phyloP scores from a whole-genome alignment of 495 filamentous ascomycete genomes.

The Aspergillus steynii region DNA sequence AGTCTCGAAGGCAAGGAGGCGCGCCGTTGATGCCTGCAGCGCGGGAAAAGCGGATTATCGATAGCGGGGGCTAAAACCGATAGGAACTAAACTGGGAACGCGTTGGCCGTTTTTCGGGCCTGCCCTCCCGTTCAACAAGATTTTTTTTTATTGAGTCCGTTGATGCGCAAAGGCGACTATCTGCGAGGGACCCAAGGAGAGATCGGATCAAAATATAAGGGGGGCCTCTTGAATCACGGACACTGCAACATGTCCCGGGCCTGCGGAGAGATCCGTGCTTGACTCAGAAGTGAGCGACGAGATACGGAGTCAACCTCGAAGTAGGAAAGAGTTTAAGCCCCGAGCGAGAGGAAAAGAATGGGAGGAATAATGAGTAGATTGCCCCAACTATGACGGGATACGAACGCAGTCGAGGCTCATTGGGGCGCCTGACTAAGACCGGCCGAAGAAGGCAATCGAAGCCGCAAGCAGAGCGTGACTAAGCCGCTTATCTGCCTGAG shows the following conservation, averaged over 20 bases:
- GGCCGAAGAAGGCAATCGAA: conserved; percentile 30
- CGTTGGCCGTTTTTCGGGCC: not conserved
- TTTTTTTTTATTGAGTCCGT: not conserved
- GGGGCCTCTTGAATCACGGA: not conserved
- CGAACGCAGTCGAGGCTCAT: not conserved
- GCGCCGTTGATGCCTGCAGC: conserved; percentile 1
- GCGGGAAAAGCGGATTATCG: conserved; percentile 17
- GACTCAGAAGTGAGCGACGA: conserved; percentile 32
- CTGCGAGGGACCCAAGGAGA: not conserved
- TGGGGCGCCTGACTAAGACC: not conserved
- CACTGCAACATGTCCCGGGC: not conserved
- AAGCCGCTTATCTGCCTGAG: not conserved
- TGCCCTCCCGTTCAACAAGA: not conserved
- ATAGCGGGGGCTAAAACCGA: conserved; percentile 27
- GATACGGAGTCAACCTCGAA: conserved; percentile 1
- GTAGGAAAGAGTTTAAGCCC: conserved; percentile 1
- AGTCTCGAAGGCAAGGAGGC: conserved; percentile 16
- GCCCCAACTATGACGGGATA: not conserved
- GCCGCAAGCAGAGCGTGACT: conserved; percentile 34
- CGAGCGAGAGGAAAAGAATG: not conserved
- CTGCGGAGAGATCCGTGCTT: conserved; percentile 41
- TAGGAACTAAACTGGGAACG: conserved; percentile 3
- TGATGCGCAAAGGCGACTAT: not conserved
- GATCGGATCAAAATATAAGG: not conserved
- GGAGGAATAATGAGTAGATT: not conserved